Percentiles rank a stretch among this genome's conserved stretches.
Evolutionary conservation across 805 yeast species (phyloP).

Genomic region (Lipomyces japonicus): DNA sequence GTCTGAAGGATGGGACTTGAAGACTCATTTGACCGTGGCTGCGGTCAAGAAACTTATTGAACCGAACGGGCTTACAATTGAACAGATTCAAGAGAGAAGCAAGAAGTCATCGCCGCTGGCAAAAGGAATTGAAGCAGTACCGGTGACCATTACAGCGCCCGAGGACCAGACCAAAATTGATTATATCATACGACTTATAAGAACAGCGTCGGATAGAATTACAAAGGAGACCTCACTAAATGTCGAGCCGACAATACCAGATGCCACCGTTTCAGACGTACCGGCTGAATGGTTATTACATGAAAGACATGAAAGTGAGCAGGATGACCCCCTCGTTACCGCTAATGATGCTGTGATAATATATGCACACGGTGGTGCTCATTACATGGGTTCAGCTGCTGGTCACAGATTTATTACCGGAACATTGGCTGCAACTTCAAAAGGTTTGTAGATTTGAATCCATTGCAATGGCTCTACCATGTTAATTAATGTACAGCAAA

Average conservation of each 20-base stretch:
- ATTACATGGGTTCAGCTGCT: constrained; percentile 24
- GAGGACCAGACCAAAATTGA: constrained; percentile 4
- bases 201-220: constrained; percentile 11
- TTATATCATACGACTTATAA: constrained; percentile 4
- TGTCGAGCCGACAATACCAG: constrained; percentile 17
- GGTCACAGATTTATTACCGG: constrained; percentile 20
- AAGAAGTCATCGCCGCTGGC: constrained; percentile 3
- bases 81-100: constrained; percentile 12
- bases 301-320: background rate
- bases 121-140: constrained; percentile 4
- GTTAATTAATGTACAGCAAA: background rate
- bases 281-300: constrained; percentile 20
- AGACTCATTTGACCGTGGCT: constrained; percentile 20
- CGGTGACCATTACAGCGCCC: constrained; percentile 10
- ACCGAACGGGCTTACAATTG: constrained; percentile 12
- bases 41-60: constrained; percentile 10
- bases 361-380: constrained; percentile 30
- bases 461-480: background rate
- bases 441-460: background rate
- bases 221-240: constrained; percentile 8
- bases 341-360: constrained; percentile 18
- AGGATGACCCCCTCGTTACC: constrained; percentile 1
- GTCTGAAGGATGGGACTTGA: constrained; percentile 23
- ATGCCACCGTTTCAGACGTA: constrained; percentile 12
- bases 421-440: constrained; percentile 9